Conservation (phyloP, 1,139 yeast species). For the Blastobotrys apis region DNA sequence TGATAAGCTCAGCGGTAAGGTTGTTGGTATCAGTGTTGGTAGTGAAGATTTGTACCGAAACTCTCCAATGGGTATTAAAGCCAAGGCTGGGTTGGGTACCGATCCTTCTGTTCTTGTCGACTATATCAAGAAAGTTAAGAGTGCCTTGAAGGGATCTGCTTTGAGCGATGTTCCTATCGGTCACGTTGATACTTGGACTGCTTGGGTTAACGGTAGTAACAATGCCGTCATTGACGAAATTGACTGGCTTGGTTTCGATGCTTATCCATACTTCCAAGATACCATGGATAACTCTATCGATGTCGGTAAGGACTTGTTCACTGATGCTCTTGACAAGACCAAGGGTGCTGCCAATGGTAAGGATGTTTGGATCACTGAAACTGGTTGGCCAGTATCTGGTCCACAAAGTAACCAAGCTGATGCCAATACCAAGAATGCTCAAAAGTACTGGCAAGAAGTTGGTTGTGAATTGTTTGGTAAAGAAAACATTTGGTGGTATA, state of each 20-base stretch:
- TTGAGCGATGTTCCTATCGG: constrained; percentile 21
- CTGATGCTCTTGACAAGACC: constrained; percentile 19
- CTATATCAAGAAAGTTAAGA: constrained; percentile 57
- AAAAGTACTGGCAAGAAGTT: constrained; percentile 27
- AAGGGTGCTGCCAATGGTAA: constrained; percentile 41
- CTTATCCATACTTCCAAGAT: constrained; percentile 28
- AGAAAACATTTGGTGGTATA: constrained; percentile 25
- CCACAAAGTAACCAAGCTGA: constrained; percentile 19
- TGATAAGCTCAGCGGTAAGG: constrained; percentile 25
- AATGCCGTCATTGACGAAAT: constrained; percentile 20
- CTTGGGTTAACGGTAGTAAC: constrained; percentile 27
- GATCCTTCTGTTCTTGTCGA: constrained; percentile 62
- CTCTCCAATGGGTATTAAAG: constrained; percentile 29
- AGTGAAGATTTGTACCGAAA: constrained; percentile 88
- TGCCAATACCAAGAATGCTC: constrained; percentile 22
- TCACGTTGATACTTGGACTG: constrained; percentile 29
- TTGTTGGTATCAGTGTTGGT: constrained; percentile 77
- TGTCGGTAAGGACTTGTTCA: constrained; percentile 21
- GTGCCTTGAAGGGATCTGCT: constrained; percentile 39
- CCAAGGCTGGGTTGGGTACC: constrained; percentile 43
- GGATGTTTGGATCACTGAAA: constrained; percentile 88
- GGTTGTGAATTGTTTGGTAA: constrained; percentile 24
- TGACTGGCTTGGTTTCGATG: constrained; percentile 25
- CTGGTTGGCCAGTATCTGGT: constrained; percentile 53
- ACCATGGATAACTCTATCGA: constrained; percentile 25